These are phyloP conservation scores for Agaricus blazei DNA, from an alignment of 768 basidiomycete genomes.

Conservation along the genomic window DNA sequence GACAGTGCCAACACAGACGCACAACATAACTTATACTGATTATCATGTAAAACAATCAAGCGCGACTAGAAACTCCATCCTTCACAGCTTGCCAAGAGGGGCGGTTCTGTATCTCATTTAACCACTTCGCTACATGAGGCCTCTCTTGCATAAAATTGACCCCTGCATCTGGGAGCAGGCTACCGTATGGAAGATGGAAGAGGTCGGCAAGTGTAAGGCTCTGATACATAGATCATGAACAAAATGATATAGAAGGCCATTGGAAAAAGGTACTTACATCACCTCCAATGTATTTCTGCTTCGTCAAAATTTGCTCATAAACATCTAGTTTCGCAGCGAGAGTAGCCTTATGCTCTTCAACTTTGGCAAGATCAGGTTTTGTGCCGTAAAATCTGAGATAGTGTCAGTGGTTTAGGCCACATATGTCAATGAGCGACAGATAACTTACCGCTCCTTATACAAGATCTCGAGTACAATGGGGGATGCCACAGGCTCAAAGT, in stretches of 20 bases:
- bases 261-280: conserved; percentile 31
- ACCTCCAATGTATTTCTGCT: conserved; percentile 51
- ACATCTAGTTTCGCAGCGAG: conserved; percentile 38
- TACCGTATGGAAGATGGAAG: conserved; percentile 40
- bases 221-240: conserved; percentile 18
- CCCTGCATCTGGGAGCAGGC: conserved; percentile 21
- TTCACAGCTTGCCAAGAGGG: conserved; percentile 47
- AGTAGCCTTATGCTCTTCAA: conserved; percentile 22
- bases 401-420: background rate
- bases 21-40: background rate
- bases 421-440: background rate
- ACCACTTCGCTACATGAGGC: conserved; percentile 41
- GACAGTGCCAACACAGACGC: too few relatives aligned
- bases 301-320: conserved; percentile 49
- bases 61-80: conserved; percentile 22
- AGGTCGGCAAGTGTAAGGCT: conserved; percentile 42
- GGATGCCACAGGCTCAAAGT: conserved; percentile 39
- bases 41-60: conserved; percentile 22
- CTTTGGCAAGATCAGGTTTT: conserved; percentile 18
- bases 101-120: conserved; percentile 30
- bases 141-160: conserved; percentile 26
- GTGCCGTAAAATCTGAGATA: conserved; percentile 11
- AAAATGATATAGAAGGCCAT: background rate
- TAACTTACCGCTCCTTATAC: conserved; percentile 38
- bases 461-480: conserved; percentile 40